A percentile compares a stretch with the other conserved stretches of the same genome.
Evolutionary conservation across 495 filamentous ascomycete genomes (phyloP).

Genomic region (Annulohypoxylon maeteangense): DNA sequence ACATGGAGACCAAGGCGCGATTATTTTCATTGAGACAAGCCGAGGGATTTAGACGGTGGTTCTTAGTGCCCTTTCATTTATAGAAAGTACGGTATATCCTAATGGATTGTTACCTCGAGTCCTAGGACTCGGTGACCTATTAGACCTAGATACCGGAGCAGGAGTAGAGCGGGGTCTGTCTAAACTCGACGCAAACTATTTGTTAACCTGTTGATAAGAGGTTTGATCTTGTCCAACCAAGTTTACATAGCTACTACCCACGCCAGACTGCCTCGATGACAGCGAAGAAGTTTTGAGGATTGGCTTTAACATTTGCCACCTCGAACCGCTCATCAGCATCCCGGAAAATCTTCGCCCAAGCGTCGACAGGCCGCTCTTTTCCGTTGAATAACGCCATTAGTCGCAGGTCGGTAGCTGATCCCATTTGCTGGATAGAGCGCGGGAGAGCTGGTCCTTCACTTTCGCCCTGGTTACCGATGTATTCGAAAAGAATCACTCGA

Average conservation of each 20-base stretch:
- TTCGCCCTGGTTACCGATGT: constrained; percentile 49
- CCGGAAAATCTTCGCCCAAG: constrained; percentile 45
- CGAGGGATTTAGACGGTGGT: not conserved
- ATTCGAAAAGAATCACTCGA: constrained; percentile 60
- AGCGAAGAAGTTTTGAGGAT: constrained; percentile 43
- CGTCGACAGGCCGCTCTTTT: constrained; percentile 45
- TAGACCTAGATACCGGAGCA: not conserved
- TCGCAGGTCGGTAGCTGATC: constrained; percentile 44
- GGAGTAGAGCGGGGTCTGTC: not conserved
- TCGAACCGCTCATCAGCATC: constrained; percentile 45
- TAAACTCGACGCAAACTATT: not conserved
- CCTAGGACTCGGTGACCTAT: not conserved
- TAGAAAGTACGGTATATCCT: not conserved
- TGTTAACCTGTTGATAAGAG: not conserved
- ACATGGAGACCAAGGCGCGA: not conserved
- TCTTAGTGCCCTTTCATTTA: not conserved
- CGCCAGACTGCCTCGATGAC: constrained; percentile 46
- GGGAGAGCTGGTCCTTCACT: constrained; percentile 32
- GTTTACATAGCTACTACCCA: constrained; percentile 16
- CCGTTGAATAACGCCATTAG: constrained; percentile 47
- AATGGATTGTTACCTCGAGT: not conserved
- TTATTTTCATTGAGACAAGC: constrained; percentile 1
- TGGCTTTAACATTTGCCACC: constrained; percentile 33
- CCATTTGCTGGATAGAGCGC: constrained; percentile 43
- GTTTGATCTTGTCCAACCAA: not conserved